These are phyloP conservation scores for Psilocybe cyanescens DNA, from an alignment of 768 basidiomycete species.

Conservation along the genomic window DNA sequence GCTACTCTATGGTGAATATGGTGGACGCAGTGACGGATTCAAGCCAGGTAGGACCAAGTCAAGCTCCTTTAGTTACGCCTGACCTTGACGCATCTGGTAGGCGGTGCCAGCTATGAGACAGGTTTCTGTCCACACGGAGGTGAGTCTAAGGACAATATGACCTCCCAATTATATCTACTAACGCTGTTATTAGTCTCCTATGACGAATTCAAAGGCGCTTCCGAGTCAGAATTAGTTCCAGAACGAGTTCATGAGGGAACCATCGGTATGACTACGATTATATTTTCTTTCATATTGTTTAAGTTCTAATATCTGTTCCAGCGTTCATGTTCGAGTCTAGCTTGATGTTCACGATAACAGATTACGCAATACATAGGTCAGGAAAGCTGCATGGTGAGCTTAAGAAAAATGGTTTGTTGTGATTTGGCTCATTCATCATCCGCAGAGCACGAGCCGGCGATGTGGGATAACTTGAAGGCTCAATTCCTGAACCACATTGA, in stretches of 20 bases:
- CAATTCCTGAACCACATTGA: conserved; percentile 63
- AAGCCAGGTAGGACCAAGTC: conserved; percentile 44
- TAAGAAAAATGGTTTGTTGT: neutral
- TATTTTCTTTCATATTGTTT: neutral
- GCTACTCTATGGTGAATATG: conserved; percentile 63
- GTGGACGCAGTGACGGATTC: conserved; percentile 66
- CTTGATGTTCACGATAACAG: conserved; percentile 66
- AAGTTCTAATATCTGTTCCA: conserved; percentile 17
- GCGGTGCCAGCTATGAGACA: conserved; percentile 62
- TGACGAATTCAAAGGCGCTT: conserved; percentile 62
- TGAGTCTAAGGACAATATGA: conserved; percentile 24
- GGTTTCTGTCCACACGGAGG: conserved; percentile 71
- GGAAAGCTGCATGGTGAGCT: conserved; percentile 60
- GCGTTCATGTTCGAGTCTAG: conserved; percentile 70
- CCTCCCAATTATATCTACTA: neutral
- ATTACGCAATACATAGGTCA: conserved; percentile 62
- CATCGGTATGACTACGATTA: conserved; percentile 40
- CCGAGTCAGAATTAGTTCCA: conserved; percentile 54
- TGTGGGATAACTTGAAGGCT: conserved; percentile 66
- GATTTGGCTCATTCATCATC: neutral
- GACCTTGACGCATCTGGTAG: conserved; percentile 15
- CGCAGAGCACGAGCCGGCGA: conserved; percentile 63
- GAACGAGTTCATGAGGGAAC: conserved; percentile 56
- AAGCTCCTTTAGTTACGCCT: neutral
- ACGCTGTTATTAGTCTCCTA: conserved; percentile 48